These are phyloP conservation scores for Cyberlindnera bimundalis DNA, from an alignment of 805 yeast genomes.

Conservation along the genomic window DNA sequence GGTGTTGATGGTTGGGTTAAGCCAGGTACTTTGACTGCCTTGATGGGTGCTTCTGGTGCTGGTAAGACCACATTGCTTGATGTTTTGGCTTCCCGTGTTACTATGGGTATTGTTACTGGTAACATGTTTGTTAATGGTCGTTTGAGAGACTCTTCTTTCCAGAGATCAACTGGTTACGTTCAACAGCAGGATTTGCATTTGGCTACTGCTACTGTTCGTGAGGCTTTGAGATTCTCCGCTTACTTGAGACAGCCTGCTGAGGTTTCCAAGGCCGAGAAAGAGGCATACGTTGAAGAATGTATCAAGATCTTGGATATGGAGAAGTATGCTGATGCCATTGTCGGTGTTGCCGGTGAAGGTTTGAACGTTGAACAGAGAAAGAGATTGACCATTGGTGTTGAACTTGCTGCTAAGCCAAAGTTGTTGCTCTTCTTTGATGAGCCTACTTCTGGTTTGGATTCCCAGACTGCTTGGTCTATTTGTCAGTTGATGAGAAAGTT, in stretches of 20 bases:
- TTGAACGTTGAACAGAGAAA: conserved; percentile 63
- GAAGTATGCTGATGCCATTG: conserved; percentile 65
- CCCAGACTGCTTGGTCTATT: conserved; percentile 67
- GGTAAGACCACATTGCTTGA: conserved; percentile 76
- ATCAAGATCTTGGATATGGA: conserved; percentile 62
- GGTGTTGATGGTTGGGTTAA: conserved; percentile 80
- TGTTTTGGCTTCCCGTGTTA: conserved; percentile 66
- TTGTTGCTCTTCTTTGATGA: conserved; percentile 60
- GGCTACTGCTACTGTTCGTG: conserved; percentile 64
- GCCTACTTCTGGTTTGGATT: conserved; percentile 68
- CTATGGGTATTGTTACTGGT: conserved; percentile 68
- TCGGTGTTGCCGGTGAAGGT: conserved; percentile 73
- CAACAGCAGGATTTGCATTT: conserved; percentile 77
- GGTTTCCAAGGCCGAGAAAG: conserved; percentile 52
- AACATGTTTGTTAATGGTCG: conserved; percentile 65
- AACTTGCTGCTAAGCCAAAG: conserved; percentile 62
- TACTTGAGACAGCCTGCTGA: conserved; percentile 58
- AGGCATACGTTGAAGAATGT: conserved; percentile 62
- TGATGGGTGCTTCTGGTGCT: conserved; percentile 79
- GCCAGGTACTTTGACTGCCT: conserved; percentile 78
- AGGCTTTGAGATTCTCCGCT: conserved; percentile 66
- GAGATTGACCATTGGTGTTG: conserved; percentile 64
- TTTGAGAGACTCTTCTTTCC: conserved; percentile 58
- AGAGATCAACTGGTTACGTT: conserved; percentile 53
- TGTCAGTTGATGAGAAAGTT: conserved; percentile 57